Evolutionary conservation across 2,329 filamentous ascomycete species (phyloP).

Genomic region (Pseudopyricularia javanii): DNA sequence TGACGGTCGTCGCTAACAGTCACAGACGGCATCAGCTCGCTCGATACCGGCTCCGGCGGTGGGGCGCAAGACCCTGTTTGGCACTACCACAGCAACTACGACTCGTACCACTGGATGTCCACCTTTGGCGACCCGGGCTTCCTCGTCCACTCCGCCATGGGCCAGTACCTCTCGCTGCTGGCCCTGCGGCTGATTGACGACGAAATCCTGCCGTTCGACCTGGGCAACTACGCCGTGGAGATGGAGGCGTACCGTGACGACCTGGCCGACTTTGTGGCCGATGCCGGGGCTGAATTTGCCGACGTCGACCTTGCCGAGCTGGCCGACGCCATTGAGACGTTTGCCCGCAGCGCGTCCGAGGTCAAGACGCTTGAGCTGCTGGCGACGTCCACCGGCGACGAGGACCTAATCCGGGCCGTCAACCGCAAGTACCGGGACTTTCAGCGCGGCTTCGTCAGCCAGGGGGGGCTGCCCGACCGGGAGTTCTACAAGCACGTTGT

Average conservation of each 20-base stretch:
- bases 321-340: constrained; percentile 20
- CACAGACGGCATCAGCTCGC: constrained; percentile 18
- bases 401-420: constrained; percentile 19
- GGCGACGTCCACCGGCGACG: constrained; percentile 11
- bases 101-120: constrained; percentile 76
- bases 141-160: constrained; percentile 45
- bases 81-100: constrained; percentile 77
- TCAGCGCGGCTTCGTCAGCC: constrained; percentile 33
- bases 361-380: constrained; percentile 1
- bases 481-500: constrained; percentile 34
- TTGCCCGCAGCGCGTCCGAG: neutral
- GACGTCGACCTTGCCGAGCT: constrained; percentile 24
- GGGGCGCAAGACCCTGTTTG: constrained; percentile 33
- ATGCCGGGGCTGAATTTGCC: constrained; percentile 10
- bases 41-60: constrained; percentile 44
- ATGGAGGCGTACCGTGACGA: constrained; percentile 25
- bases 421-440: constrained; percentile 36
- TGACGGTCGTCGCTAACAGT: neutral
- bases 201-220: constrained; percentile 25
- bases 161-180: constrained; percentile 30
- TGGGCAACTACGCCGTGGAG: constrained; percentile 26
- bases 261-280: constrained; percentile 19
- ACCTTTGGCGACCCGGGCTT: constrained; percentile 58
- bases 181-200: constrained; percentile 24
- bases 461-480: constrained; percentile 30